Conservation (phyloP, 495 filamentous ascomycete species). For the Aspergillus homomorphus region DNA sequence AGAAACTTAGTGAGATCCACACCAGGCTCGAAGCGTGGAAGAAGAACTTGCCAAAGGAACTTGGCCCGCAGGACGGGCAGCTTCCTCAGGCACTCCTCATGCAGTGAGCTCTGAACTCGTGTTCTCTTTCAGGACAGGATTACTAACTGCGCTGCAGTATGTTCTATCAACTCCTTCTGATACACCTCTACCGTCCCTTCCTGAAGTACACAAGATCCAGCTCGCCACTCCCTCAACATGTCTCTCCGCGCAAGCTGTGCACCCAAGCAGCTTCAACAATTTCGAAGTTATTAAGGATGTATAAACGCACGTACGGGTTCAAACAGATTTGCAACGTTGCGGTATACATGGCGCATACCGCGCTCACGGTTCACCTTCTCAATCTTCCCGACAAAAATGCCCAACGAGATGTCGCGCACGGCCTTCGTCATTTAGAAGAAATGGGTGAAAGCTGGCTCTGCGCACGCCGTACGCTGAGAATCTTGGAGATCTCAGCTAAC, state of each 20-base stretch:
- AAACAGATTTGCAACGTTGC: slow-evolving; percentile 93
- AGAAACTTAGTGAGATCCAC: slow-evolving; percentile 89
- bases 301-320: slow-evolving; percentile 87
- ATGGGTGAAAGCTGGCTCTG: slow-evolving; percentile 95
- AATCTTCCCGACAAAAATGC: slow-evolving; percentile 90
- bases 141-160: slow-evolving; percentile 59
- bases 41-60: slow-evolving; percentile 76
- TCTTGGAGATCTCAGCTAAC: slow-evolving; percentile 77
- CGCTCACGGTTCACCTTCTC: slow-evolving; percentile 90
- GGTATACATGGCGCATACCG: slow-evolving; percentile 91
- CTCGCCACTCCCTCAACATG: slow-evolving; percentile 80
- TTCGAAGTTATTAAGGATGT: slow-evolving; percentile 86
- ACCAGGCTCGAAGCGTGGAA: slow-evolving; percentile 89
- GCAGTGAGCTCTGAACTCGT: slow-evolving; percentile 66
- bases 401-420: slow-evolving; percentile 81
- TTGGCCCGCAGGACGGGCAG: slow-evolving; percentile 86
- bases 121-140: not conserved
- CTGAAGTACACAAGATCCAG: slow-evolving; percentile 79
- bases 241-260: slow-evolving; percentile 87
- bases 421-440: slow-evolving; percentile 90
- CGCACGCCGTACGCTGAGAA: slow-evolving; percentile 78
- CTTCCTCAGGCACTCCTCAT: slow-evolving; percentile 86
- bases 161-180: slow-evolving; percentile 95
- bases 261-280: slow-evolving; percentile 83
- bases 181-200: slow-evolving; percentile 96